Conservation (phyloP, 2,329 filamentous ascomycete species). For the Periglandula ipomoeae region DNA sequence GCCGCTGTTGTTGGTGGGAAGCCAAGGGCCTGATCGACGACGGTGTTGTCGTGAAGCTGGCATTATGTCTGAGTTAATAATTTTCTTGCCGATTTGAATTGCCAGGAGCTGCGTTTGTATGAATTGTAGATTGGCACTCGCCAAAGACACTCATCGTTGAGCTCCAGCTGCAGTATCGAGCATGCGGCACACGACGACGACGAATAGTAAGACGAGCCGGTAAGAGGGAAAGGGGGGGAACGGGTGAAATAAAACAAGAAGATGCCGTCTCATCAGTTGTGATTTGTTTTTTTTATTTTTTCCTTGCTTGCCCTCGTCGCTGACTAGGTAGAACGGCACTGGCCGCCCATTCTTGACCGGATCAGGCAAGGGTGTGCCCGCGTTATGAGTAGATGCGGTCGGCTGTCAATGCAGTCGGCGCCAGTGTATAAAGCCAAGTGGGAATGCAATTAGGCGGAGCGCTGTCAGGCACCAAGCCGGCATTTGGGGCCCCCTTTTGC, state of each 20-base stretch:
- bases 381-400: background rate
- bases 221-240: background rate
- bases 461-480: slow-evolving; percentile 5
- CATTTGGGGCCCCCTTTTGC: background rate
- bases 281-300: background rate
- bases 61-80: slow-evolving; percentile 7
- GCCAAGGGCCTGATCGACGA: slow-evolving; percentile 7
- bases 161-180: background rate
- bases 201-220: background rate
- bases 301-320: background rate
- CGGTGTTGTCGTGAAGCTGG: slow-evolving; percentile 5
- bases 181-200: too few species aligned
- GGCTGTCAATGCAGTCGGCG: slow-evolving; percentile 8
- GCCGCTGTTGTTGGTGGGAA: slow-evolving; percentile 4
- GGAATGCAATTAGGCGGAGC: slow-evolving; percentile 6
- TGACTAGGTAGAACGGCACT: slow-evolving; percentile 1
- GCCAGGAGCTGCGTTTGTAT: background rate
- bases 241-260: background rate
- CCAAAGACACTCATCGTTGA: background rate
- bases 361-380: slow-evolving; percentile 7
- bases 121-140: background rate
- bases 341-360: slow-evolving; percentile 4
- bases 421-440: slow-evolving; percentile 7
- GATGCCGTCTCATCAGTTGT: background rate
- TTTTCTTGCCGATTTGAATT: background rate